Percentiles rank a stretch among this genome's conserved stretches.
Evolutionary conservation across 345 rosid species (phyloP).

Genomic region (Anastatica hierochuntica): DNA sequence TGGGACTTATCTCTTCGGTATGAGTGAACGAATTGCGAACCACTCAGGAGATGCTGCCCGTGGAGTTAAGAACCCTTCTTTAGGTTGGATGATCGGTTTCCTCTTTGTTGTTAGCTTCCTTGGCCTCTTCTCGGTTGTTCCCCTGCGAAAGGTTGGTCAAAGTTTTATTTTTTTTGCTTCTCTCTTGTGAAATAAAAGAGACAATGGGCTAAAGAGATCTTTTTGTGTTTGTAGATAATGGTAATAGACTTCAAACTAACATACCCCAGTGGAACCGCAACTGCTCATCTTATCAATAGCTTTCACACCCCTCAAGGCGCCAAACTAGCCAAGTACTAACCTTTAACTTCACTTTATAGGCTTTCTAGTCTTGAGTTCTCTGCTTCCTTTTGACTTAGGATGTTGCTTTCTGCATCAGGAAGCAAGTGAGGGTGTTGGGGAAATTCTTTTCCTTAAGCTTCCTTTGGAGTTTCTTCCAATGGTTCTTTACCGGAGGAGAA

Average conservation of each 20-base stretch:
- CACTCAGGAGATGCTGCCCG: constrained; percentile 32
- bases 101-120: constrained; percentile 82
- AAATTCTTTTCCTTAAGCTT: constrained; percentile 75
- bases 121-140: constrained; percentile 75
- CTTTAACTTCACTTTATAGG: constrained; percentile 4
- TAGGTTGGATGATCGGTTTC: constrained; percentile 71
- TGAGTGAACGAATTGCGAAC: constrained; percentile 52
- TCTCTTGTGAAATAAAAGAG: constrained; percentile 1
- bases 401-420: constrained; percentile 35
- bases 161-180: not conserved
- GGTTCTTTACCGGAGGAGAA: constrained; percentile 65
- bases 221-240: constrained; percentile 47
- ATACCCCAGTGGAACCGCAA: constrained; percentile 85
- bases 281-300: constrained; percentile 74
- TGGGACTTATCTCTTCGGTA: constrained; percentile 68
- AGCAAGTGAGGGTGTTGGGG: constrained; percentile 57
- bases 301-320: constrained; percentile 78
- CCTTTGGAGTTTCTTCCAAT: constrained; percentile 82
- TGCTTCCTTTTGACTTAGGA: constrained; percentile 5
- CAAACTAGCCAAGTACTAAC: constrained; percentile 51
- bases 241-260: constrained; percentile 61
- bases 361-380: constrained; percentile 7
- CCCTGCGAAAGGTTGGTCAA: constrained; percentile 57
- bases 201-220: constrained; percentile 7
- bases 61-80: constrained; percentile 40